Evolutionary conservation across 2,329 filamentous ascomycete genomes (phyloP).

Genomic region (Monosporascus cannonballus): DNA sequence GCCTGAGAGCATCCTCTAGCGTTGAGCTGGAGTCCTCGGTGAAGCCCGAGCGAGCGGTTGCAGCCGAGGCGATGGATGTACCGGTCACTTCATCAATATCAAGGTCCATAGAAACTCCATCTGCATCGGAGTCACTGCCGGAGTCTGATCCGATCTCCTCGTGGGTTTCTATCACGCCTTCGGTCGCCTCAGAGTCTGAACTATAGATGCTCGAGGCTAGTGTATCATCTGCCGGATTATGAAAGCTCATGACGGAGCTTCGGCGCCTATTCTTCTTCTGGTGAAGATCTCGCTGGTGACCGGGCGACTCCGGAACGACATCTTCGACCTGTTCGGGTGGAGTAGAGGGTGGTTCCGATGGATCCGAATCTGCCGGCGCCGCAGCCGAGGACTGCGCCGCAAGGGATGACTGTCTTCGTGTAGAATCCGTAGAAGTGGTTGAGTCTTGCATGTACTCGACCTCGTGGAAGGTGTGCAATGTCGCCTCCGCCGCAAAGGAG

Average conservation of each 20-base stretch:
- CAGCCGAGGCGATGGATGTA: conserved; percentile 57
- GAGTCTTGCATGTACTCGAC: conserved; percentile 85
- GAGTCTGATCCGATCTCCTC: conserved; percentile 41
- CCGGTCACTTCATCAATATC: conserved; percentile 73
- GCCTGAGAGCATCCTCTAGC: conserved; percentile 70
- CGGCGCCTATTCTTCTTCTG: conserved; percentile 52
- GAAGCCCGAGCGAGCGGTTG: conserved; percentile 44
- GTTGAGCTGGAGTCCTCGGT: conserved; percentile 63
- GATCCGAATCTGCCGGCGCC: conserved; percentile 30
- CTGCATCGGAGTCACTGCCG: conserved; percentile 55
- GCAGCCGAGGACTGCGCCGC: conserved; percentile 25
- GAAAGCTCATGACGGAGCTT: conserved; percentile 62
- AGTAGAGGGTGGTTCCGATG: conserved; percentile 55
- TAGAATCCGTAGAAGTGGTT: conserved; percentile 72
- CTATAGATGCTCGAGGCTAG: conserved; percentile 77
- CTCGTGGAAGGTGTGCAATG: conserved; percentile 93
- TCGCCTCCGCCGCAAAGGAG: conserved; percentile 95
- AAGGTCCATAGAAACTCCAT: conserved; percentile 71
- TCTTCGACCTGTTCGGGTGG: conserved; percentile 56
- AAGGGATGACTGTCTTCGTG: conserved; percentile 63
- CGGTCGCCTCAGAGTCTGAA: conserved; percentile 53
- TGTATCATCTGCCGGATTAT: conserved; percentile 59
- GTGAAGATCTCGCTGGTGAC: conserved; percentile 58
- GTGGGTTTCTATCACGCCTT: conserved; percentile 49
- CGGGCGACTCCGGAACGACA: conserved; percentile 52